Evolutionary conservation across 768 basidiomycete genomes (phyloP).

Genomic region (Crucibulum laeve): DNA sequence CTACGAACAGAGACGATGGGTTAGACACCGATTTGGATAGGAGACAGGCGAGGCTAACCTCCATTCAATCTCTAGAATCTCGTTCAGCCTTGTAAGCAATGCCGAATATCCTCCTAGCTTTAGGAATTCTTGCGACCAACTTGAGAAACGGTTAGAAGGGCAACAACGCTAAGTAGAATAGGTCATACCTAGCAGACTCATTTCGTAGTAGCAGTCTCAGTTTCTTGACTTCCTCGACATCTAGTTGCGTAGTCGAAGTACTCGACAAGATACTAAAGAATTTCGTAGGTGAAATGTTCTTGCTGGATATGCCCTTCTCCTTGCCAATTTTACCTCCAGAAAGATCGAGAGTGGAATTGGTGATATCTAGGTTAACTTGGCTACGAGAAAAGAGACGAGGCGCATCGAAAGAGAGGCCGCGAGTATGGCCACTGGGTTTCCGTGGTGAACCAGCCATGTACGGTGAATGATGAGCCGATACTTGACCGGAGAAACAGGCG

Average conservation of each 20-base stretch:
- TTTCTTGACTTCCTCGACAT: constrained; percentile 86
- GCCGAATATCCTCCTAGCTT: constrained; percentile 81
- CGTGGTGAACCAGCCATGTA: constrained; percentile 33
- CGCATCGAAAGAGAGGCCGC: constrained; percentile 62
- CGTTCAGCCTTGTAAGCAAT: constrained; percentile 78
- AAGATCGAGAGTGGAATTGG: constrained; percentile 40
- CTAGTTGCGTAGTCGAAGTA: constrained; percentile 70
- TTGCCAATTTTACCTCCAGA: constrained; percentile 35
- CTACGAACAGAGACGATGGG: constrained; percentile 32
- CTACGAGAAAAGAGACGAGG: constrained; percentile 48
- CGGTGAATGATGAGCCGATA: constrained; percentile 35
- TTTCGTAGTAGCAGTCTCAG: constrained; percentile 82
- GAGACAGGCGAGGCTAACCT: no score
- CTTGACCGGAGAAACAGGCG: constrained; percentile 28
- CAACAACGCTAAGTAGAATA: background rate
- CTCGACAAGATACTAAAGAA: constrained; percentile 65
- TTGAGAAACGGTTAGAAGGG: constrained; percentile 24
- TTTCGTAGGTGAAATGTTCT: constrained; percentile 57
- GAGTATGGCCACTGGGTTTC: constrained; percentile 41
- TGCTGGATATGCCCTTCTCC: constrained; percentile 45
- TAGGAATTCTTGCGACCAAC: constrained; percentile 90
- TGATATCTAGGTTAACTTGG: constrained; percentile 40
- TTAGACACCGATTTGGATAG: no score
- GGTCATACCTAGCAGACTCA: constrained; percentile 75
- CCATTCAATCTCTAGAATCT: constrained; percentile 96